Conservation (phyloP, 805 yeast genomes). For the Yarrowia sp. region DNA sequence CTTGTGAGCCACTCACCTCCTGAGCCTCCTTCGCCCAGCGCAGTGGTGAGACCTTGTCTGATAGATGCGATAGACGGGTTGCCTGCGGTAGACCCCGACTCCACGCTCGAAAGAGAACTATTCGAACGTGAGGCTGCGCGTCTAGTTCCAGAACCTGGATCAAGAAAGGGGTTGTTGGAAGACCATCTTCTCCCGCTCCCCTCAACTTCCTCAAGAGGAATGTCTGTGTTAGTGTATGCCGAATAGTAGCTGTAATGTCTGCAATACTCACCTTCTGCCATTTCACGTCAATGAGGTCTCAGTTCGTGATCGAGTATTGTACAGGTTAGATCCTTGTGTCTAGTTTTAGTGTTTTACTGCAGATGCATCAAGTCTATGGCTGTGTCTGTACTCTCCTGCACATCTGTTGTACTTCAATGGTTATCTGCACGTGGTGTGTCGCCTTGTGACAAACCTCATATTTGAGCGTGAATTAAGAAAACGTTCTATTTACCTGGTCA, state of each 20-base stretch:
- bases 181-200: slow-evolving; percentile 23
- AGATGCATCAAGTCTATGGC: slow-evolving; percentile 9
- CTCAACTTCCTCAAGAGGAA: slow-evolving; percentile 23
- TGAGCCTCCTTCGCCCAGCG: slow-evolving; percentile 21
- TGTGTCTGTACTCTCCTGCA: too few species aligned
- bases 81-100: slow-evolving; percentile 11
- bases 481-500: too few species aligned
- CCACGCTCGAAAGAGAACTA: slow-evolving; percentile 16
- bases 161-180: slow-evolving; percentile 35
- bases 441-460: too few species aligned
- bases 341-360: slow-evolving; percentile 5
- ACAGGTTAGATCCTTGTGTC: not conserved
- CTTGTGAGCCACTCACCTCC: slow-evolving; percentile 35
- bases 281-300: not conserved
- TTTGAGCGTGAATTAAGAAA: too few species aligned
- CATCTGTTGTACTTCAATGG: too few species aligned
- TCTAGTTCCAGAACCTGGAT: slow-evolving; percentile 7
- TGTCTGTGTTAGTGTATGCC: slow-evolving; percentile 16
- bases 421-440: not conserved
- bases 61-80: slow-evolving; percentile 26
- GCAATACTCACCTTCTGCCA: slow-evolving; percentile 30
- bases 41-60: slow-evolving; percentile 16
- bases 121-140: slow-evolving; percentile 25
- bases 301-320: not conserved
- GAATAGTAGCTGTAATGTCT: not conserved